Conservation (phyloP, 2,329 filamentous ascomycete species). For the Eutypa lata region DNA sequence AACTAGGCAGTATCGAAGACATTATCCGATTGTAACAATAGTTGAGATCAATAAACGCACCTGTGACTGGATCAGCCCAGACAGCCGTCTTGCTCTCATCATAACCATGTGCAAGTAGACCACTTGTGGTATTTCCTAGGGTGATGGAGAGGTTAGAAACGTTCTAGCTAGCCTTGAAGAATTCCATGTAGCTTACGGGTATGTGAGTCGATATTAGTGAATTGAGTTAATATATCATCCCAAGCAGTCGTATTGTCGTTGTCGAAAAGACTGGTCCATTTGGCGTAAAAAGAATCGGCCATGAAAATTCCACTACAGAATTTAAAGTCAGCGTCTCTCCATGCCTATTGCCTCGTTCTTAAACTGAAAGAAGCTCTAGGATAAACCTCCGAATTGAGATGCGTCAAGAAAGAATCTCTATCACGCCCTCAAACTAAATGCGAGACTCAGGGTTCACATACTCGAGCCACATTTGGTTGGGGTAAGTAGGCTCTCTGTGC, state of each 20-base stretch:
- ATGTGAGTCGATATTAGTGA: constrained; percentile 36
- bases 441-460: background rate
- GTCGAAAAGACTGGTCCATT: constrained; percentile 31
- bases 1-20: no score
- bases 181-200: constrained; percentile 19
- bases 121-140: constrained; percentile 27
- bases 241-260: constrained; percentile 32
- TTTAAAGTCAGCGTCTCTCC: background rate
- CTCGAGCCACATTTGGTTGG: constrained; percentile 45
- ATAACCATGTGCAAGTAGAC: constrained; percentile 49
- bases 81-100: constrained; percentile 42
- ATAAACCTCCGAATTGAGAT: no score
- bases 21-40: no score
- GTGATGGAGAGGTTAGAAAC: background rate
- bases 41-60: constrained; percentile 15
- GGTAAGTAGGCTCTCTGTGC: constrained; percentile 38
- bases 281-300: constrained; percentile 37
- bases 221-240: constrained; percentile 35
- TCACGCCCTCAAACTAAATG: no score
- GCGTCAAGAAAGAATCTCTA: no score
- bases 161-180: background rate
- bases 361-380: no score
- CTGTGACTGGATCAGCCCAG: constrained; percentile 46
- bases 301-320: constrained; percentile 39
- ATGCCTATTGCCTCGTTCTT: background rate